phyloP scores from a whole-genome alignment of 768 basidiomycete species.

The Flagelloscypha sp. region DNA sequence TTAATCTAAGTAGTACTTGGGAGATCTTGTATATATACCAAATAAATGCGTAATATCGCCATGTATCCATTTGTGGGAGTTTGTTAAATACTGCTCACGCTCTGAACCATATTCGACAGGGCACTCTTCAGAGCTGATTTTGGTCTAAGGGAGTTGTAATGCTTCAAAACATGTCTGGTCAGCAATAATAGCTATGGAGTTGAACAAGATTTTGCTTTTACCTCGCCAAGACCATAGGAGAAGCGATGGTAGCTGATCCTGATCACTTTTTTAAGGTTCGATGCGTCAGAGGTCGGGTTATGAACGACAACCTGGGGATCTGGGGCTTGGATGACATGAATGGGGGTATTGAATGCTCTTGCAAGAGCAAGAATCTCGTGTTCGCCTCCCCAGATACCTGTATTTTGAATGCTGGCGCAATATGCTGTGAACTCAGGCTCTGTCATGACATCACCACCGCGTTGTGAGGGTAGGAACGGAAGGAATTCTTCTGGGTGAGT shows the following conservation, averaged over 20 bases:
- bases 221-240: constrained; percentile 96
- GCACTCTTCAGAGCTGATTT: too few species aligned
- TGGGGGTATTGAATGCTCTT: constrained; percentile 71
- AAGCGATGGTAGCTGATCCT: constrained; percentile 87
- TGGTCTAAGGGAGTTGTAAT: constrained; percentile 81
- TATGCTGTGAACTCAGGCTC: constrained; percentile 60
- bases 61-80: too few species aligned
- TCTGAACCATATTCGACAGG: too few species aligned
- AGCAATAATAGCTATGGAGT: too few species aligned
- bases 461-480: constrained; percentile 78
- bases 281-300: constrained; percentile 37
- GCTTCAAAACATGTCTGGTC: constrained; percentile 40
- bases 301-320: constrained; percentile 81
- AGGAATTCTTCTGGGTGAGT: constrained; percentile 84
- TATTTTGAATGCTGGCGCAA: constrained; percentile 69
- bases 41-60: too few species aligned
- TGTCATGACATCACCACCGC: constrained; percentile 73
- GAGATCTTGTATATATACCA: too few species aligned
- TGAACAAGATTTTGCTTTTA: constrained; percentile 27
- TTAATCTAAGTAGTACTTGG: constrained; percentile 38
- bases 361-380: constrained; percentile 91
- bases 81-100: constrained; percentile 15
- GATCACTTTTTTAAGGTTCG: constrained; percentile 33
- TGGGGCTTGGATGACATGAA: constrained; percentile 84
- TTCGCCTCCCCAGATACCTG: constrained; percentile 95